Conservation (phyloP, 2,329 filamentous ascomycete species). For the Cadophora luteo-olivacea region DNA sequence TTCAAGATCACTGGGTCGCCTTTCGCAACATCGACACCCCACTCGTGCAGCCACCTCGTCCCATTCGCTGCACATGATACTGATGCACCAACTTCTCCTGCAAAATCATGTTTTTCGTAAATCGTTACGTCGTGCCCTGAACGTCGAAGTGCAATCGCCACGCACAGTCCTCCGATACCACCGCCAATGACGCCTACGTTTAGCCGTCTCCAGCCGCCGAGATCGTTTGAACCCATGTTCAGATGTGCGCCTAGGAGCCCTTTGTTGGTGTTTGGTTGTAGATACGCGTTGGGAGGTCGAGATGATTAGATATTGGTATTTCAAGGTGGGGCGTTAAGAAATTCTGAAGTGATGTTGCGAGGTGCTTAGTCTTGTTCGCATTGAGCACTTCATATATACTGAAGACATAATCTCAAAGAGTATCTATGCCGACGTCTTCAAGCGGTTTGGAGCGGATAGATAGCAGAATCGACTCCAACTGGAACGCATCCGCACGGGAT, state of each 20-base stretch:
- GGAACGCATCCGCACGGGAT: neutral
- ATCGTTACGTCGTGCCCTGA: constrained; percentile 64
- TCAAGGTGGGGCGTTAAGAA: neutral
- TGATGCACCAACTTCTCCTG: constrained; percentile 71
- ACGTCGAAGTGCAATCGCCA: constrained; percentile 57
- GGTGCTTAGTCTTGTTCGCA: too few species aligned
- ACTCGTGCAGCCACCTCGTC: constrained; percentile 72
- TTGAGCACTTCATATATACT: constrained; percentile 3
- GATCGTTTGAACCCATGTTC: constrained; percentile 33
- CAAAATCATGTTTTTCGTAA: constrained; percentile 71
- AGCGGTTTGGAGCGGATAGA: constrained; percentile 18
- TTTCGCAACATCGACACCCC: constrained; percentile 67
- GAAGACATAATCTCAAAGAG: neutral
- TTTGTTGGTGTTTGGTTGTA: neutral
- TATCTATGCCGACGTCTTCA: neutral
- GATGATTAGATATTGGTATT: too few species aligned
- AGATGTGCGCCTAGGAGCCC: neutral
- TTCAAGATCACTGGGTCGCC: constrained; percentile 70
- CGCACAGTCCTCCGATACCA: constrained; percentile 54
- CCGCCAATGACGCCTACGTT: constrained; percentile 35
- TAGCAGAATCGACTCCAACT: neutral
- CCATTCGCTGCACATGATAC: constrained; percentile 74
- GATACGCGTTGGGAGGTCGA: neutral
- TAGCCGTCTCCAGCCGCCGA: constrained; percentile 26
- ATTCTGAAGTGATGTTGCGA: neutral